Percentiles rank a stretch among this genome's conserved stretches.
These are phyloP conservation scores for Santalum album DNA, from an alignment of 164 flowering plant species.

Conservation along the genomic window DNA sequence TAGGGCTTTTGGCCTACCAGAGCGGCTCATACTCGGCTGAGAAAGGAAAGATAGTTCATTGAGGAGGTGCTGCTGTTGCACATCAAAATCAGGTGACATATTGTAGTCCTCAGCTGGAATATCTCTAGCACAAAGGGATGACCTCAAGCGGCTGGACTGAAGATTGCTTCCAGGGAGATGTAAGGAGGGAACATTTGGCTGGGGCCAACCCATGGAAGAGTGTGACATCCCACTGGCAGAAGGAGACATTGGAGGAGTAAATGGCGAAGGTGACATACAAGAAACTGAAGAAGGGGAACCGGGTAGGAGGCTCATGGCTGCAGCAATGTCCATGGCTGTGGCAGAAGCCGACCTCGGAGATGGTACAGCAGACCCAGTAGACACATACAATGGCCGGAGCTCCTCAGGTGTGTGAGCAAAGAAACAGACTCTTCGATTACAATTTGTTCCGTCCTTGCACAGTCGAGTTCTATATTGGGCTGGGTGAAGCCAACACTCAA, in stretches of 20 bases:
- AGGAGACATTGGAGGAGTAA: constrained; percentile 92
- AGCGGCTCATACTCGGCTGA: constrained; percentile 36
- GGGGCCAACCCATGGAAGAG: constrained; percentile 62
- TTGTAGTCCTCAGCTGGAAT: constrained; percentile 44
- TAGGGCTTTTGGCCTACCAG: constrained; percentile 45
- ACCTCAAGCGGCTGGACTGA: constrained; percentile 83
- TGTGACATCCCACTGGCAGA: constrained; percentile 55
- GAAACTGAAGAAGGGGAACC: constrained; percentile 72
- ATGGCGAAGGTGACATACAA: constrained; percentile 67
- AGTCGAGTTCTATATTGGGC: constrained; percentile 91
- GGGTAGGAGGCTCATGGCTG: constrained; percentile 65
- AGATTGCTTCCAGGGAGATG: constrained; percentile 87
- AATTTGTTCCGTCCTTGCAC: constrained; percentile 79
- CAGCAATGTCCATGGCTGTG: constrained; percentile 68
- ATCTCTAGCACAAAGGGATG: constrained; percentile 82
- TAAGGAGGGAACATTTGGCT: constrained; percentile 73
- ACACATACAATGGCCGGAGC: constrained; percentile 75
- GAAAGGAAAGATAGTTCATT: constrained; percentile 50
- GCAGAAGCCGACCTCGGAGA: constrained; percentile 62
- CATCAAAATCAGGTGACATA: constrained; percentile 48
- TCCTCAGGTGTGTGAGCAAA: constrained; percentile 87
- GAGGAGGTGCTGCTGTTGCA: constrained; percentile 56
- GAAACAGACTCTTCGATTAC: constrained; percentile 79
- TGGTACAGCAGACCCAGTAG: constrained; percentile 87
- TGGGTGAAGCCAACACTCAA: constrained; percentile 97